Conservation (phyloP, 768 basidiomycete genomes). For the Hirschioporus abietinus region DNA sequence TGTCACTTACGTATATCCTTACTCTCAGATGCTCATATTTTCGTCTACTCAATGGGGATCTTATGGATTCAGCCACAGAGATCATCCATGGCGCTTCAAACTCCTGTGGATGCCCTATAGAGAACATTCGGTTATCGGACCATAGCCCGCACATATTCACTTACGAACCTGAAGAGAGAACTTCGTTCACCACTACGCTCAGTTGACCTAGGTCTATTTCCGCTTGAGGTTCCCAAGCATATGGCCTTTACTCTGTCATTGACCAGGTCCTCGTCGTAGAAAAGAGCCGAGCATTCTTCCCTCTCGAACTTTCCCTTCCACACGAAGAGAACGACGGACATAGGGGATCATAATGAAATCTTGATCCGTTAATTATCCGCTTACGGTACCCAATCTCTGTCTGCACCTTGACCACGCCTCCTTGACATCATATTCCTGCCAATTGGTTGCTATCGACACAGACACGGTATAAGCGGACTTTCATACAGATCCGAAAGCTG, state of each 20-base stretch:
- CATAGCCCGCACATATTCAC: not conserved
- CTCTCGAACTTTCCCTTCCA: not conserved
- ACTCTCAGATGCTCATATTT: not conserved
- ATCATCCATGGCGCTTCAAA: not conserved
- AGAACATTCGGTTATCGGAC: not conserved
- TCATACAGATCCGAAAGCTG: not conserved
- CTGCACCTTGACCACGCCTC: not conserved
- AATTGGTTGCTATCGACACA: not conserved
- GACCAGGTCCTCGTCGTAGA: not conserved
- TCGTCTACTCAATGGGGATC: not conserved
- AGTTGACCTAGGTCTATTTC: not conserved
- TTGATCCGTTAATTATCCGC: conserved; percentile 1
- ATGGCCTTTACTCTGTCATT: not conserved
- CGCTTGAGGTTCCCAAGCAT: not conserved
- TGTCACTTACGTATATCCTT: not conserved
- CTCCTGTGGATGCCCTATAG: not conserved
- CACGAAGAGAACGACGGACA: not conserved
- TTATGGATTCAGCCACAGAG: not conserved
- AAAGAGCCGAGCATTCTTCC: not conserved
- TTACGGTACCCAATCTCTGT: not conserved
- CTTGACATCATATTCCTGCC: not conserved
- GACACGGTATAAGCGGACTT: not conserved
- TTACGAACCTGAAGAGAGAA: not conserved
- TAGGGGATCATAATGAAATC: not conserved
- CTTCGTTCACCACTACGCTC: not conserved